Evolutionary conservation across 768 basidiomycete species (phyloP).

Genomic region (Panellus pusillus): DNA sequence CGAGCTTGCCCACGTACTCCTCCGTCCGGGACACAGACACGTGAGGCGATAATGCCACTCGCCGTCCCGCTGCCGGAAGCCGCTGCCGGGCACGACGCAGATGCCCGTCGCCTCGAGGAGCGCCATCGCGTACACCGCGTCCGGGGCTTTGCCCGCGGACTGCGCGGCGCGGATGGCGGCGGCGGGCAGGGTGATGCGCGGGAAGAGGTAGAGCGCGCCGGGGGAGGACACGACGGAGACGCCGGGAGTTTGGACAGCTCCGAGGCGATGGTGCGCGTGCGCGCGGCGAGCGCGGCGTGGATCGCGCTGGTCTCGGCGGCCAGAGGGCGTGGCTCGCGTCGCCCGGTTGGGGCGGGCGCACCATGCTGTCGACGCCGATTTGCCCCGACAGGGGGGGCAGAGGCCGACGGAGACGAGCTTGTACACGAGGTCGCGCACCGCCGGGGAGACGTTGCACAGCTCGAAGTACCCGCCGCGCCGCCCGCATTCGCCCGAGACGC

Average conservation of each 20-base stretch:
- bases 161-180: conserved; percentile 76
- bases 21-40: conserved; percentile 92
- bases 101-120: conserved; percentile 90
- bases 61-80: conserved; percentile 91
- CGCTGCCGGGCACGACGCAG: conserved; percentile 90
- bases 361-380: conserved; percentile 91
- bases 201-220: conserved; percentile 96
- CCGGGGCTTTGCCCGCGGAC: conserved; percentile 72
- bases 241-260: conserved; percentile 86
- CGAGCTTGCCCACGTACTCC: conserved; percentile 85
- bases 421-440: conserved; percentile 85
- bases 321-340: conserved; percentile 76
- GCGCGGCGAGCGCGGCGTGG: conserved; percentile 70
- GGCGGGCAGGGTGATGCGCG: conserved; percentile 73
- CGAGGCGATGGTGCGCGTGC: conserved; percentile 71
- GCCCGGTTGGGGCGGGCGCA: conserved; percentile 82
- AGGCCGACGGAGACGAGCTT: conserved; percentile 93
- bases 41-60: conserved; percentile 92
- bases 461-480: conserved; percentile 98
- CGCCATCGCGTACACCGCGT: conserved; percentile 84
- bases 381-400: conserved; percentile 89
- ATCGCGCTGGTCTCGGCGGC: conserved; percentile 83
- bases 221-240: conserved; percentile 82
- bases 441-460: conserved; percentile 74
- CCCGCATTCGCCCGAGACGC: conserved; percentile 94